Conservation (phyloP, 2,329 filamentous ascomycete genomes). For the Colletotrichum incanum region DNA sequence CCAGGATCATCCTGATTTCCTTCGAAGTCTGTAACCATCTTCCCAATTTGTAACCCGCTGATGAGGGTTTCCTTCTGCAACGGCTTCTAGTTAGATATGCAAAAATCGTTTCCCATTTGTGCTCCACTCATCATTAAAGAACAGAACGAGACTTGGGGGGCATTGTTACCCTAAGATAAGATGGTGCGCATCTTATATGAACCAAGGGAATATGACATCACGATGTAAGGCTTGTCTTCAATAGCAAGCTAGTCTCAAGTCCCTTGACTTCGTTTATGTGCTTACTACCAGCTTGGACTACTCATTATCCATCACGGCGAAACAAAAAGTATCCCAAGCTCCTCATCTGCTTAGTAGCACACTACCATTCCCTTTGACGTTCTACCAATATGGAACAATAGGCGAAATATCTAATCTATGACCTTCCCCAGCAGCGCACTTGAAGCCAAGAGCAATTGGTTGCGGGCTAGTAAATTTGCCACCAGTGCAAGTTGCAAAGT, state of each 20-base stretch:
- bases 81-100: too few species aligned
- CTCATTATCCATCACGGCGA: not conserved
- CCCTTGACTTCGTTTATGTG: not conserved
- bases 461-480: conserved; percentile 33
- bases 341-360: not conserved
- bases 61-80: too few species aligned
- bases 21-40: too few species aligned
- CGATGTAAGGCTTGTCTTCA: not conserved
- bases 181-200: not conserved
- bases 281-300: not conserved
- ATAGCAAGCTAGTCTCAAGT: not conserved
- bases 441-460: conserved; percentile 37
- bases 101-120: too few species aligned
- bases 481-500: conserved; percentile 39
- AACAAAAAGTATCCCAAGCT: not conserved
- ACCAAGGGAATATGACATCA: too few species aligned
- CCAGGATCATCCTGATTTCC: too few species aligned
- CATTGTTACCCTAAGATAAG: too few species aligned
- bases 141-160: too few species aligned
- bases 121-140: not conserved
- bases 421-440: conserved; percentile 27
- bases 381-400: not conserved
- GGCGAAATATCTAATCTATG: conserved; percentile 33
- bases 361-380: too few species aligned
- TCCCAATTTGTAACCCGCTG: too few species aligned